phyloP scores from a whole-genome alignment of 2,329 filamentous ascomycete genomes.

The Xylaria hypoxylon region DNA sequence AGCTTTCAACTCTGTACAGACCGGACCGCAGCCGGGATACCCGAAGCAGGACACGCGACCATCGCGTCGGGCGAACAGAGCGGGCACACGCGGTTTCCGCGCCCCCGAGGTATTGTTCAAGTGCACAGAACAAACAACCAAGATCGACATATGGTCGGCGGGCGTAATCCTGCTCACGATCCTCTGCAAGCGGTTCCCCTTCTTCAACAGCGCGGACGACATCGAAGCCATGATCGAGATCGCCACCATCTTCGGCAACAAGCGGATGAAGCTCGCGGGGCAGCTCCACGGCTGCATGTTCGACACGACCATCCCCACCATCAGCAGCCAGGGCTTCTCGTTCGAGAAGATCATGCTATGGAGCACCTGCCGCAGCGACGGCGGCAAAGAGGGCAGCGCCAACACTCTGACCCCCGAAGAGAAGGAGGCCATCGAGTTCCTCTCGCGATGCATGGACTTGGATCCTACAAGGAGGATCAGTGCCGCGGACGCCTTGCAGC shows the following conservation, averaged over 20 bases:
- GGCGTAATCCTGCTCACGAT: conserved; percentile 98
- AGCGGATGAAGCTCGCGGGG: conserved; percentile 84
- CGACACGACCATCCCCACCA: conserved; percentile 91
- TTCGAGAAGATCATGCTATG: conserved; percentile 95
- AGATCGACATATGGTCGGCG: conserved; percentile 96
- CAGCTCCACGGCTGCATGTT: conserved; percentile 90
- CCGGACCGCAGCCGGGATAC: conserved; percentile 72
- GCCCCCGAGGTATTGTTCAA: conserved; percentile 97
- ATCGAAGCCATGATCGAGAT: conserved; percentile 98
- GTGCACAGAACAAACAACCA: conserved; percentile 92
- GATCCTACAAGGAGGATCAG: conserved; percentile 80
- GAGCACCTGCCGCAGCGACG: conserved; percentile 83
- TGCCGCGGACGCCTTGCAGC: conserved; percentile 77
- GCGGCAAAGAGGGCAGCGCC: conserved; percentile 63
- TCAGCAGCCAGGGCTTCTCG: conserved; percentile 85
- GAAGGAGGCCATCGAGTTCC: conserved; percentile 77
- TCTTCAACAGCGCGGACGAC: conserved; percentile 99
- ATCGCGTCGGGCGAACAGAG: conserved; percentile 90
- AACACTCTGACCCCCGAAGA: conserved; percentile 73
- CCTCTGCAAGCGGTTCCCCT: conserved; percentile 90
- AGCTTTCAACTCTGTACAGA: conserved; percentile 67
- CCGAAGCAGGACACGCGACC: conserved; percentile 90
- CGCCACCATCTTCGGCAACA: conserved; percentile 89
- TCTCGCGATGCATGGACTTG: conserved; percentile 78
- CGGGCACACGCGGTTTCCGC: conserved; percentile 93